A percentile compares a stretch with the other conserved stretches of the same genome.
phyloP scores from a whole-genome alignment of 441 rosid species.

The Arabidopsis lyrata region DNA sequence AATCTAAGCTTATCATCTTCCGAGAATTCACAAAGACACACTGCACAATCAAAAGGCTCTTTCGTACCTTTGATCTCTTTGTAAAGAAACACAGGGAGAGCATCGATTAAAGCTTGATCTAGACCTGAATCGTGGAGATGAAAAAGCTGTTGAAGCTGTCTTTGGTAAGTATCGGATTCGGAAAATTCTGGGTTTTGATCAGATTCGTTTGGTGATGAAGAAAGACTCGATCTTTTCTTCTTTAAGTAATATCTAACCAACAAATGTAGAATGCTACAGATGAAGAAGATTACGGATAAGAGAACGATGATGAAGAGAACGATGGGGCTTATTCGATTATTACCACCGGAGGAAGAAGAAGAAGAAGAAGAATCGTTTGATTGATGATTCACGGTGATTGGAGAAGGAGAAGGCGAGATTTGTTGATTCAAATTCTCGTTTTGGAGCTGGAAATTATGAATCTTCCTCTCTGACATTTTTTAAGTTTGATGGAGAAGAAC shows the following conservation, averaged over 20 bases:
- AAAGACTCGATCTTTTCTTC: conserved; percentile 56
- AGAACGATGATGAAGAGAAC: conserved; percentile 60
- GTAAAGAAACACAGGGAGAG: conserved; percentile 69
- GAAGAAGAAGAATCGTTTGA: conserved; percentile 57
- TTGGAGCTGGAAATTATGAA: conserved; percentile 36
- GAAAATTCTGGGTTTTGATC: conserved; percentile 53
- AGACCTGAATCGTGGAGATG: conserved; percentile 80
- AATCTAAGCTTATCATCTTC: conserved; percentile 64
- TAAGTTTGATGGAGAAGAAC: conserved; percentile 39
- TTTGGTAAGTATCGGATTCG: conserved; percentile 61
- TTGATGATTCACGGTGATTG: conserved; percentile 55
- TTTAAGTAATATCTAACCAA: conserved; percentile 50
- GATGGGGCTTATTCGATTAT: conserved; percentile 55
- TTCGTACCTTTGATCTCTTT: conserved; percentile 60
- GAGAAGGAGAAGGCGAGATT: conserved; percentile 46
- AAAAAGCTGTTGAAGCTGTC: conserved; percentile 76
- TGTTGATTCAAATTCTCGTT: conserved; percentile 33
- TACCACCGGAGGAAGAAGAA: conserved; percentile 49
- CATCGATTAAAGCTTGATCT: conserved; percentile 71
- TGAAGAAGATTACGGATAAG: conserved; percentile 61
- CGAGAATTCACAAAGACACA: conserved; percentile 70
- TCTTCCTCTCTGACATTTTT: conserved; percentile 54
- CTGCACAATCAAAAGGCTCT: conserved; percentile 78
- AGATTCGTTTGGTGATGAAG: conserved; percentile 60
- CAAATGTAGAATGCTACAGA: conserved; percentile 69